These are phyloP conservation scores for Triangularia setosa DNA, from an alignment of 2,329 filamentous ascomycete species.

Conservation along the genomic window DNA sequence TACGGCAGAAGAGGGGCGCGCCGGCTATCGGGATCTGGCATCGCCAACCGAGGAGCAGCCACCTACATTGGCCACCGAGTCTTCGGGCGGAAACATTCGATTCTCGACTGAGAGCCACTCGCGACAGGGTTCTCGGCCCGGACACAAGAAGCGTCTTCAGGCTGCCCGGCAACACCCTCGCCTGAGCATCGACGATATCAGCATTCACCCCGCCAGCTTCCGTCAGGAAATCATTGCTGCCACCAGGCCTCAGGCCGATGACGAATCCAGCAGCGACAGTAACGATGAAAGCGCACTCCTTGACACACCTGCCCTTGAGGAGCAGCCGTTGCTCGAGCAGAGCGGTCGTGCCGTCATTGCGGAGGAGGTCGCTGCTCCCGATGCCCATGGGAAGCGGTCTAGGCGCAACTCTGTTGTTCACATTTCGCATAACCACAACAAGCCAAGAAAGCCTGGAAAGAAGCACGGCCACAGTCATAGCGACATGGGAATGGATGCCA, in stretches of 20 bases:
- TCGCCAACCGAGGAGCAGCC: conserved; percentile 22
- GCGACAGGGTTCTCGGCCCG: conserved; percentile 24
- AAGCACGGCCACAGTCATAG: conserved; percentile 73
- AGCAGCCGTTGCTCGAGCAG: conserved; percentile 46
- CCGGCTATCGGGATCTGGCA: conserved; percentile 48
- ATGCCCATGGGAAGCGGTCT: conserved; percentile 31
- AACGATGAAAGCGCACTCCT: conserved; percentile 46
- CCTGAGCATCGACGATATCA: conserved; percentile 67
- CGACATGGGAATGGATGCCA: conserved; percentile 93
- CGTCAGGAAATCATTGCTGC: conserved; percentile 88
- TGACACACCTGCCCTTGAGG: conserved; percentile 41
- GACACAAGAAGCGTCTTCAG: conserved; percentile 41
- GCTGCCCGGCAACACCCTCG: conserved; percentile 56
- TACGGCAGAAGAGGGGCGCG: conserved; percentile 49
- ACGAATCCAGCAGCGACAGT: conserved; percentile 48
- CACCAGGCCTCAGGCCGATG: conserved; percentile 59
- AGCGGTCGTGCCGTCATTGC: conserved; percentile 9
- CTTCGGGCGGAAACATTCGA: conserved; percentile 38
- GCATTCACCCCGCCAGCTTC: conserved; percentile 85
- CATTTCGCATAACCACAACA: conserved; percentile 73
- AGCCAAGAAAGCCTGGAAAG: conserved; percentile 61
- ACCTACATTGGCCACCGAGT: conserved; percentile 23
- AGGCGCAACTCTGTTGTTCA: conserved; percentile 56
- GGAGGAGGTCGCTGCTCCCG: conserved; percentile 28
- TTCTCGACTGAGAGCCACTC: conserved; percentile 33